A percentile compares a stretch with the other conserved stretches of the same genome.
These are phyloP conservation scores for Chytriomyces sp. DNA, from an alignment of 192 early-diverging fungal species.

Conservation along the genomic window DNA sequence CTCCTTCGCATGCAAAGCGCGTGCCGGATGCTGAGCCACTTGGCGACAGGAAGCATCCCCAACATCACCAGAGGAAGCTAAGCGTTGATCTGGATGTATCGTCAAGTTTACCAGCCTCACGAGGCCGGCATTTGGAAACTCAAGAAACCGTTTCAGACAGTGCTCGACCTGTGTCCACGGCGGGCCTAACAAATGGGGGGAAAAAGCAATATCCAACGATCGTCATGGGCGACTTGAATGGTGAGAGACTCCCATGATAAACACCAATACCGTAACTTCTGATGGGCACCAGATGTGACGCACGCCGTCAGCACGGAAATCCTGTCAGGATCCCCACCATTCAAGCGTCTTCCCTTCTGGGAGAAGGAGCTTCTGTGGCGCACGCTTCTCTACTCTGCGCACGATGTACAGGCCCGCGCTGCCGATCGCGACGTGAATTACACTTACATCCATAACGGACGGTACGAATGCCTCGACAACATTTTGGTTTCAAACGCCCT, in stretches of 20 bases:
- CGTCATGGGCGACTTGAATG: constrained; percentile 26
- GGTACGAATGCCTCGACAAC: constrained; percentile 27
- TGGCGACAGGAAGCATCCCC: too few species aligned
- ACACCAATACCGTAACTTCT: too few species aligned
- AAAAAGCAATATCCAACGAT: constrained; percentile 15
- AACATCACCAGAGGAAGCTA: neutral
- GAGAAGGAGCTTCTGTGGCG: constrained; percentile 20
- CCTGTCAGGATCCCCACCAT: constrained; percentile 17
- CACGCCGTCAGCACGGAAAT: constrained; percentile 20
- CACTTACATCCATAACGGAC: constrained; percentile 27
- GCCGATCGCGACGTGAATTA: constrained; percentile 11
- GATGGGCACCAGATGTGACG: neutral
- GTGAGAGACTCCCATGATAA: too few species aligned
- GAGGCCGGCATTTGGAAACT: neutral
- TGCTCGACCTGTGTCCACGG: neutral
- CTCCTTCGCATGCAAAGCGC: neutral
- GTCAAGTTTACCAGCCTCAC: neutral
- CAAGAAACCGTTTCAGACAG: neutral
- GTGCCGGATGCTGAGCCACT: too few species aligned
- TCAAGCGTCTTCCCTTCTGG: constrained; percentile 12
- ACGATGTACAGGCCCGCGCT: constrained; percentile 15
- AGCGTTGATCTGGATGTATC: neutral
- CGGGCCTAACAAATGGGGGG: neutral
- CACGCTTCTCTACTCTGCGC: constrained; percentile 6
- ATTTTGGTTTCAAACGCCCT: constrained; percentile 22